phyloP scores from a whole-genome alignment of 441 rosid genomes.

The Croton setiger region DNA sequence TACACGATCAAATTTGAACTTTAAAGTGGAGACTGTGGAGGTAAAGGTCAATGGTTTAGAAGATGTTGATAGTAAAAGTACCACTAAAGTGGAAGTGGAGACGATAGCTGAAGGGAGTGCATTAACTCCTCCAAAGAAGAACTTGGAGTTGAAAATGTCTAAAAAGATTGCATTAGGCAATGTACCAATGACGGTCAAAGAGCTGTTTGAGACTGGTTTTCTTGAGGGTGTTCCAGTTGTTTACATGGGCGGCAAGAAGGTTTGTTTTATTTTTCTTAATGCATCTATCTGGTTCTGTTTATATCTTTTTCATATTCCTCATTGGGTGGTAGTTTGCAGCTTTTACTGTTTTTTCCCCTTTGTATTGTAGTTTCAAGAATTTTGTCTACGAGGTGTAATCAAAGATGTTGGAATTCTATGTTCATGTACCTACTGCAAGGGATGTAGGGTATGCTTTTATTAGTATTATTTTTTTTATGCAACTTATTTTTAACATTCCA shows the following conservation, averaged over 20 bases:
- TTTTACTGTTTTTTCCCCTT: conserved; percentile 12
- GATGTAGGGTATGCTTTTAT: conserved; percentile 67
- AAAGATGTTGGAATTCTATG: conserved; percentile 92
- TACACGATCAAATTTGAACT: conserved; percentile 29
- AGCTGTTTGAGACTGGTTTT: conserved; percentile 93
- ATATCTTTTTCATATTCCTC: background rate
- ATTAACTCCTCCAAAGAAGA: conserved; percentile 38
- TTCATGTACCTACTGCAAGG: conserved; percentile 79
- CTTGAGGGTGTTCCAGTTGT: conserved; percentile 89
- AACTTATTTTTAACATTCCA: conserved; percentile 22
- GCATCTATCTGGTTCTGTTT: conserved; percentile 1
- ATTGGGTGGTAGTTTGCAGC: background rate
- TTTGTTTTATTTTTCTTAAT: conserved; percentile 25
- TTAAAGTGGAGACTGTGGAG: conserved; percentile 38
- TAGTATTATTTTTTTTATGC: conserved; percentile 13
- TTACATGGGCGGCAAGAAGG: conserved; percentile 91
- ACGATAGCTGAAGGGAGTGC: conserved; percentile 48
- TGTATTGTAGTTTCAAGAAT: conserved; percentile 55
- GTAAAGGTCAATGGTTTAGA: conserved; percentile 36
- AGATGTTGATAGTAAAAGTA: conserved; percentile 25
- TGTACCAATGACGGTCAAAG: conserved; percentile 85
- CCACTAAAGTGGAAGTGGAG: conserved; percentile 43
- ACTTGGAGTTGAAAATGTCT: conserved; percentile 53
- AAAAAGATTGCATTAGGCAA: conserved; percentile 46
- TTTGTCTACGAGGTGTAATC: conserved; percentile 84